Evolutionary conservation across 1,284 basidiomycete genomes (phyloP).

Genomic region (Testicularia cyperi): DNA sequence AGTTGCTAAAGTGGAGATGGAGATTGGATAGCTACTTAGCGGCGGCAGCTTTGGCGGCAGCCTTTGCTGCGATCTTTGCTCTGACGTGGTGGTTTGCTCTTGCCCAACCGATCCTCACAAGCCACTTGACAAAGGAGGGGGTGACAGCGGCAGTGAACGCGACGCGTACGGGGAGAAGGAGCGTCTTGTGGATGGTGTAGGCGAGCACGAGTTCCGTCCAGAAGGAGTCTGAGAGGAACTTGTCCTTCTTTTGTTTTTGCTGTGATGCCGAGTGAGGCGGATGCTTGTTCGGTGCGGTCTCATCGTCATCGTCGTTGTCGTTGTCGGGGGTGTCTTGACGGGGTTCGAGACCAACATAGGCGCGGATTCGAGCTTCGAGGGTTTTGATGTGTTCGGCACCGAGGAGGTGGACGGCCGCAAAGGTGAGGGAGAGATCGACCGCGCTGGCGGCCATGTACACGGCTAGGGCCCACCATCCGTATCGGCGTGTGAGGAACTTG

Average conservation of each 20-base stretch:
- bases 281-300: neutral
- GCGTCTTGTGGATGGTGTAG: slow-evolving; percentile 92
- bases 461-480: slow-evolving; percentile 58
- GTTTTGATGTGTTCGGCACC: slow-evolving; percentile 86
- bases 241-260: neutral
- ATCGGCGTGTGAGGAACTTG: slow-evolving; percentile 48
- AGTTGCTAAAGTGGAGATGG: too few species aligned
- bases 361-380: slow-evolving; percentile 66
- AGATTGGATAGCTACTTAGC: too few species aligned
- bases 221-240: too few species aligned
- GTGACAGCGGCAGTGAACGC: slow-evolving; percentile 86
- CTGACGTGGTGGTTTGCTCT: slow-evolving; percentile 36
- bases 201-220: slow-evolving; percentile 91
- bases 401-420: slow-evolving; percentile 78
- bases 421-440: slow-evolving; percentile 66
- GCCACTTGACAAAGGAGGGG: slow-evolving; percentile 70
- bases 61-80: slow-evolving; percentile 14
- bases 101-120: slow-evolving; percentile 51
- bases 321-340: slow-evolving; percentile 17
- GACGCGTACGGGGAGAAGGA: slow-evolving; percentile 84
- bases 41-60: slow-evolving; percentile 21
- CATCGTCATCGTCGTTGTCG: neutral
- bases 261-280: neutral
- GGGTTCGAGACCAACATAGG: slow-evolving; percentile 50
- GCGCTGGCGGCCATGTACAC: slow-evolving; percentile 47